Conservation (phyloP, 2,329 filamentous ascomycete genomes). For the Clarireedia homoeocarpa region DNA sequence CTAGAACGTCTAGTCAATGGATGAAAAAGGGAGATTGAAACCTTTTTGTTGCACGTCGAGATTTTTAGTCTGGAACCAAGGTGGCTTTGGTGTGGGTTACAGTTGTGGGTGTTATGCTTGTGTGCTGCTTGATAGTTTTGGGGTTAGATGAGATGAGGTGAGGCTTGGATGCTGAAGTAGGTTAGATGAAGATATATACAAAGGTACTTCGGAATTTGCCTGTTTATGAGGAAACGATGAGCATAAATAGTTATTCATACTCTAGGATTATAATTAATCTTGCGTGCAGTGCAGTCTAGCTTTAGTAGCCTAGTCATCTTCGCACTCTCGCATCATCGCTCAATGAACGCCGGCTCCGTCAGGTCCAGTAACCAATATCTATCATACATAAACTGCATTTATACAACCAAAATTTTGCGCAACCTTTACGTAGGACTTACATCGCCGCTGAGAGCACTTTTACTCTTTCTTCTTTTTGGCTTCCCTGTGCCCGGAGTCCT, state of each 20-base stretch:
- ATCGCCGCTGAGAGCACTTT: constrained; percentile 13
- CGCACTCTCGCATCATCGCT: too few species aligned
- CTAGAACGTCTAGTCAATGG: background rate
- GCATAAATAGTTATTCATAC: too few species aligned
- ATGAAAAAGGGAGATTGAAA: background rate
- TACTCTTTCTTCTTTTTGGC: constrained; percentile 33
- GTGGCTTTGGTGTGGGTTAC: background rate
- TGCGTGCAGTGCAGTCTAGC: too few species aligned
- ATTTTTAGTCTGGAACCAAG: constrained; percentile 4
- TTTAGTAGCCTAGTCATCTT: too few species aligned
- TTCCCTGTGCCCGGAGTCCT: constrained; percentile 29
- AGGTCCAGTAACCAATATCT: background rate
- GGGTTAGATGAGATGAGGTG: background rate
- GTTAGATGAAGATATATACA: too few species aligned
- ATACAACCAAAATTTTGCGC: background rate
- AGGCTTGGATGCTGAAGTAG: background rate
- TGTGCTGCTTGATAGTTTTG: too few species aligned
- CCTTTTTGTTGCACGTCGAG: constrained; percentile 5
- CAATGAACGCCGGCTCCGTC: too few species aligned
- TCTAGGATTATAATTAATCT: too few species aligned
- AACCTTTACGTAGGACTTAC: constrained; percentile 17
- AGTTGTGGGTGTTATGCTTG: background rate
- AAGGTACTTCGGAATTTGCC: too few species aligned
- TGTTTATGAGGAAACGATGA: too few species aligned
- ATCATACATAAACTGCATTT: background rate